These are phyloP conservation scores for Globomyces pollinis-pini DNA, from an alignment of 192 early-diverging fungal genomes.

Conservation along the genomic window DNA sequence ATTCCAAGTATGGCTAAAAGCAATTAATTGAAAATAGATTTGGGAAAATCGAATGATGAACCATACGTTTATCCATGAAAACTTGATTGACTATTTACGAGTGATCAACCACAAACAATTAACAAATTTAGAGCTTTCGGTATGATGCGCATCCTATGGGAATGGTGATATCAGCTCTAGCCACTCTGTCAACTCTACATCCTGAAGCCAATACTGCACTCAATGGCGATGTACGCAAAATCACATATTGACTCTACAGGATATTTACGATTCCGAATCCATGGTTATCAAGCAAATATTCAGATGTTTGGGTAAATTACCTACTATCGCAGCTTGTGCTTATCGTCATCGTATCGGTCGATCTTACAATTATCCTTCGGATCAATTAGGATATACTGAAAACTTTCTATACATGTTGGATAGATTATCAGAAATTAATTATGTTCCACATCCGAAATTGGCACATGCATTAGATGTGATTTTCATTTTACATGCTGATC, in stretches of 20 bases:
- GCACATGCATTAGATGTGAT: slow-evolving; percentile 38
- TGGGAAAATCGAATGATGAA: slow-evolving; percentile 50
- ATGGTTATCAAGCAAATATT: slow-evolving; percentile 47
- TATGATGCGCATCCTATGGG: slow-evolving; percentile 66
- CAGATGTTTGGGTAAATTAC: slow-evolving; percentile 55
- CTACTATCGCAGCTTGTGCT: slow-evolving; percentile 52
- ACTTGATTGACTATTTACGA: slow-evolving; percentile 44
- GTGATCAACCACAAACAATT: too few relatives aligned
- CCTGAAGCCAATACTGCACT: slow-evolving; percentile 65
- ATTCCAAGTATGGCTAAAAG: slow-evolving; percentile 14
- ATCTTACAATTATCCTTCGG: slow-evolving; percentile 34
- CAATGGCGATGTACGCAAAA: slow-evolving; percentile 39
- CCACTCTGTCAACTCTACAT: slow-evolving; percentile 57
- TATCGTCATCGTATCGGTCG: slow-evolving; percentile 58
- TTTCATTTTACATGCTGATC: slow-evolving; percentile 45
- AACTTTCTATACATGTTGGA: slow-evolving; percentile 45
- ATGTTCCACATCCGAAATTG: slow-evolving; percentile 32
- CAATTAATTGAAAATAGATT: slow-evolving; percentile 11
- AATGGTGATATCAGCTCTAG: slow-evolving; percentile 54
- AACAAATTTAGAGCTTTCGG: slow-evolving; percentile 31
- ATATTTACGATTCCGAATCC: slow-evolving; percentile 14
- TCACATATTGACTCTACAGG: too few relatives aligned
- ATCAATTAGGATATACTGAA: slow-evolving; percentile 29
- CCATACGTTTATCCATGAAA: slow-evolving; percentile 54
- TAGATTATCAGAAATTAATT: slow-evolving; percentile 39